Evolutionary conservation across 139 green algal genomes (phyloP).

Genomic region (Axilococcus clingmanii): DNA sequence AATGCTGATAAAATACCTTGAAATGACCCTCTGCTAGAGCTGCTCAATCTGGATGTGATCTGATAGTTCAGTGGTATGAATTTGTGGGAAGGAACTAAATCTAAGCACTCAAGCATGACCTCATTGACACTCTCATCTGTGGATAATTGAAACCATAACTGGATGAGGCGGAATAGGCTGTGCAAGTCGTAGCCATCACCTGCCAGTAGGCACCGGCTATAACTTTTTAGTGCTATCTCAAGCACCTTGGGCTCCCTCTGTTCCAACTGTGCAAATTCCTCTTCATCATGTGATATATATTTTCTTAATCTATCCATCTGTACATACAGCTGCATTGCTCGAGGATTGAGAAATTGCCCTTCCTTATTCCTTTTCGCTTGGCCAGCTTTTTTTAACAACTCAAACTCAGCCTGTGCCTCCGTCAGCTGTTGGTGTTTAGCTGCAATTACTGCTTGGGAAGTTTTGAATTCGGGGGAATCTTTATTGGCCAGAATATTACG

Average conservation of each 20-base stretch:
- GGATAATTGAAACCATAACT: constrained; percentile 58
- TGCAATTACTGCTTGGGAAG: constrained; percentile 38
- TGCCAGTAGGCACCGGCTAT: constrained; percentile 41
- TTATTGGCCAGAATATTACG: constrained; percentile 22
- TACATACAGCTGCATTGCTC: not conserved
- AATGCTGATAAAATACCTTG: constrained; percentile 30
- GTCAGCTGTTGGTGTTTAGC: constrained; percentile 30
- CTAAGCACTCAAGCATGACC: constrained; percentile 12
- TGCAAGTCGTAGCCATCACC: constrained; percentile 53
- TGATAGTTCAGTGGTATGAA: constrained; percentile 89
- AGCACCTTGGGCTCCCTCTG: constrained; percentile 37
- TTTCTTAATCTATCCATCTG: not conserved
- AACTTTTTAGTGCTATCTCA: constrained; percentile 42
- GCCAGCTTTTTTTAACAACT: too few species aligned
- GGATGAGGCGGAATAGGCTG: constrained; percentile 51
- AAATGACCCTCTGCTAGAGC: constrained; percentile 2
- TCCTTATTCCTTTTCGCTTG: constrained; percentile 18
- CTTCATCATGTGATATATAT: not conserved
- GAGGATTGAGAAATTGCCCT: constrained; percentile 6
- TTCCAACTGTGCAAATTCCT: constrained; percentile 8
- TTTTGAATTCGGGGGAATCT: constrained; percentile 48
- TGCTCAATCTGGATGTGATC: constrained; percentile 11
- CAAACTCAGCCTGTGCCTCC: too few species aligned
- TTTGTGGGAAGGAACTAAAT: constrained; percentile 67
- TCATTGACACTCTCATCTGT: constrained; percentile 17